Base-by-base conservation (phyloP, 2,329 filamentous ascomycete genomes). In the Hypomyces perniciosus region DNA sequence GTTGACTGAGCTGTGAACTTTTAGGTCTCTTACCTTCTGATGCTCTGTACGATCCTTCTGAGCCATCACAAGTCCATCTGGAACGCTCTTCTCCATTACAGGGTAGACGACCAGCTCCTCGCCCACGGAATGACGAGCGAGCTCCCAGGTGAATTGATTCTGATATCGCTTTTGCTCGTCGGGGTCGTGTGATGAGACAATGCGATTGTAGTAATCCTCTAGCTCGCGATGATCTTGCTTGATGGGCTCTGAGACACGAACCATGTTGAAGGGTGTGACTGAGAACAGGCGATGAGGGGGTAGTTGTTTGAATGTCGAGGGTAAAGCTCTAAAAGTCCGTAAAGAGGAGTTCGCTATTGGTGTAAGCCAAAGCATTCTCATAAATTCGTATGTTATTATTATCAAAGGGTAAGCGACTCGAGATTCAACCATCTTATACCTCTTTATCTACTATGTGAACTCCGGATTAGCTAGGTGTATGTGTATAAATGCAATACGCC, bases 91-190 rank as follows among this genome's bases (percentile, higher is more conserved):
- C 58, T 79, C 74, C 20, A 81, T 65, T 1, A 73, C 76, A 0
- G 78, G 78, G 53, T 80, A 80, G 1, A 81, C 65, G 9, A 81
- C 66, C 0, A 77, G 57, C 55, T 78, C 73, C 52, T 77, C 73
- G 5, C 64, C 65, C n/a, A 77, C 62, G 0, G 70, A 72, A 54
- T 76, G 73, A 3, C 74, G 67, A 2, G 73, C 71, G 0, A 77
- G 60, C 44, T 77, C 72, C 75, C 73, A 77, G 1, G 67, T 64
- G 44, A 77, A 74, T 35, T 71, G 68, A 33, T 77, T 77, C 9
- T 68, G 67, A 52, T 66, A 75, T 27, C 65, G 65, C n/a, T 59
- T 58, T 55, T 68, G 62, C 6, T 70, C 63, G 30, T 73, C 67
- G 4, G 61, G 54, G 33, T 69, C 65, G 6, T 54, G 59, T 1